Evolutionary conservation across 2,329 filamentous ascomycete genomes (phyloP).

Genomic region (Cladosporium sp.): DNA sequence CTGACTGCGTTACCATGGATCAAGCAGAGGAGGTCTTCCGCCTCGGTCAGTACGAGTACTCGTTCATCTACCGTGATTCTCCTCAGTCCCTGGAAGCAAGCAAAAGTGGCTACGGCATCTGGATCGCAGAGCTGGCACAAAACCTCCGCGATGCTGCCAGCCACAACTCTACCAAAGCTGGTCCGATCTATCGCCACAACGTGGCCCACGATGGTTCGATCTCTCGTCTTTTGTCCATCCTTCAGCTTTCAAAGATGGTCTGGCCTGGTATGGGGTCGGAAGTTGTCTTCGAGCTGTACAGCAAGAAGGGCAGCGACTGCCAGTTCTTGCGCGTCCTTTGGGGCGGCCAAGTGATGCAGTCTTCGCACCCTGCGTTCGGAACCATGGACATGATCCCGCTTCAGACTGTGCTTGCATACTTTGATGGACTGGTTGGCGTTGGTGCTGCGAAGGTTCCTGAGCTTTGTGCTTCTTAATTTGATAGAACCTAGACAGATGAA

Average conservation of each 20-base stretch:
- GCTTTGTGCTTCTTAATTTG: conserved; percentile 24
- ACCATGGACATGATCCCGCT: conserved; percentile 66
- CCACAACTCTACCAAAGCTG: conserved; percentile 7
- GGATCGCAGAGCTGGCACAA: conserved; percentile 65
- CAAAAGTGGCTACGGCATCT: conserved; percentile 63
- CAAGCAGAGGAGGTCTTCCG: conserved; percentile 69
- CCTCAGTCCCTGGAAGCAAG: conserved; percentile 59
- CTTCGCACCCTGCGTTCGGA: conserved; percentile 65
- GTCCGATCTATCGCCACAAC: conserved; percentile 64
- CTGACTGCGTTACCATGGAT: conserved; percentile 57
- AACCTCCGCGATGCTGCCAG: conserved; percentile 52
- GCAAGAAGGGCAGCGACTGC: conserved; percentile 32
- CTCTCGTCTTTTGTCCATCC: conserved; percentile 60
- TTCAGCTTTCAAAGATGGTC: conserved; percentile 72
- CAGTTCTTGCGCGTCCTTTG: conserved; percentile 65
- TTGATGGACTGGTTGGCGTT: conserved; percentile 65
- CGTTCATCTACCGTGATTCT: conserved; percentile 68
- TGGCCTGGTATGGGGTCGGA: conserved; percentile 83
- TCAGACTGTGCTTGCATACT: conserved; percentile 61
- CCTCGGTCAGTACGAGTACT: conserved; percentile 76
- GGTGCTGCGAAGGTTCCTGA: conserved; percentile 41
- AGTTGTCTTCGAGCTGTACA: conserved; percentile 71
- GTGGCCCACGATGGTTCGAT: conserved; percentile 76
- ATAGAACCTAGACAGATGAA: background rate
- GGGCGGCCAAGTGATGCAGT: conserved; percentile 62